Evolutionary conservation across 345 rosid species (phyloP).

Genomic region (Populus tremula): DNA sequence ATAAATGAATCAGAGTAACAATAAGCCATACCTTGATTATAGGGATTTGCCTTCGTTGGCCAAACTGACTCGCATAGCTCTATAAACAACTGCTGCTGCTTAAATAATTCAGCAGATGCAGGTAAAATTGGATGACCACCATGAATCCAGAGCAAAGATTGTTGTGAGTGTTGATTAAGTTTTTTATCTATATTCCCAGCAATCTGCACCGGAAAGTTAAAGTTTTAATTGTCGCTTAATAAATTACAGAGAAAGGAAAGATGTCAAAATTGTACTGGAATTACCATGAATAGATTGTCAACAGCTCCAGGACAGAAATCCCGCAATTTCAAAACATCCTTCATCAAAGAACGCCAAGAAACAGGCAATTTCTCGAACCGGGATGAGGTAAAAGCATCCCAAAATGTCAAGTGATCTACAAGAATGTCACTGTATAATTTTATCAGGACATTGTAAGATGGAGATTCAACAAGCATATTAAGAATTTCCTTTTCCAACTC

Average conservation of each 20-base stretch:
- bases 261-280: conserved; percentile 18
- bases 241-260: conserved; percentile 1
- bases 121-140: conserved; percentile 92
- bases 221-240: conserved; percentile 15
- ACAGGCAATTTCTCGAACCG: conserved; percentile 44
- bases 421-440: conserved; percentile 52
- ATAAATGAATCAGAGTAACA: not conserved
- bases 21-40: conserved; percentile 47
- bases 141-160: conserved; percentile 77
- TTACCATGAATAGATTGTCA: conserved; percentile 49
- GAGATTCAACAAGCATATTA: conserved; percentile 48
- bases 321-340: conserved; percentile 52
- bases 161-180: conserved; percentile 46
- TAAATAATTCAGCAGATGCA: conserved; percentile 46
- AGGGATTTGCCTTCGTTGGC: conserved; percentile 40
- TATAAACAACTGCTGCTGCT: conserved; percentile 51
- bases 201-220: conserved; percentile 36
- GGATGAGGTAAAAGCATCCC: conserved; percentile 54
- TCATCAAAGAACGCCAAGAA: conserved; percentile 66
- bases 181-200: conserved; percentile 47
- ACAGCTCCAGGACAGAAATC: conserved; percentile 50
- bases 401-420: conserved; percentile 64
- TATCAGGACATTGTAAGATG: conserved; percentile 43
- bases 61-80: conserved; percentile 60
- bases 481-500: conserved; percentile 60